Percentiles rank a stretch among this genome's conserved stretches.
Conservation (phyloP, 2,329 filamentous ascomycete genomes). For the Tetracladium maxilliforme region DNA sequence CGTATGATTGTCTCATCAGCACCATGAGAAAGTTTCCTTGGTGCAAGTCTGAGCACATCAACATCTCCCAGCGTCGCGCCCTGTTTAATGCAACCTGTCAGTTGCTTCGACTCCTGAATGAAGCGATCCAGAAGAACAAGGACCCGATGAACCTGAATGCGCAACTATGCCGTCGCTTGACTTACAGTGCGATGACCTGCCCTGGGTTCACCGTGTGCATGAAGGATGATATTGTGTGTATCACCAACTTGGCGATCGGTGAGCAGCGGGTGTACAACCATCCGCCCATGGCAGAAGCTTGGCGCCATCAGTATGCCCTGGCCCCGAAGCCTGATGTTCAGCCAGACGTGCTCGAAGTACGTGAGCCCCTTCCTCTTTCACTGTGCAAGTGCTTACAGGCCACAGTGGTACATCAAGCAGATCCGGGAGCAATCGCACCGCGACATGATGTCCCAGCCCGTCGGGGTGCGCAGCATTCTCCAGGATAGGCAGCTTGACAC, state of each 20-base stretch:
- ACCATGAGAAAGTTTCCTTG: slow-evolving; percentile 43
- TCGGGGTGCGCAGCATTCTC: too few species aligned
- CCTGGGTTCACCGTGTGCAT: slow-evolving; percentile 44
- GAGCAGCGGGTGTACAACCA: slow-evolving; percentile 29
- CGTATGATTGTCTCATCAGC: slow-evolving; percentile 51
- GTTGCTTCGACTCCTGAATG: slow-evolving; percentile 29
- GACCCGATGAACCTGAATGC: slow-evolving; percentile 30
- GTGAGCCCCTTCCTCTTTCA: too few species aligned
- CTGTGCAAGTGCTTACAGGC: too few species aligned
- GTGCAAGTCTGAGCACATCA: slow-evolving; percentile 40
- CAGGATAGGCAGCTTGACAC: too few species aligned
- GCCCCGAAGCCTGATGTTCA: slow-evolving; percentile 30
- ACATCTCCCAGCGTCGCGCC: slow-evolving; percentile 36
- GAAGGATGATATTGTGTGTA: slow-evolving; percentile 40
- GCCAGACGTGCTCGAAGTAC: slow-evolving; percentile 39
- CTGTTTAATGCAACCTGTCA: slow-evolving; percentile 34
- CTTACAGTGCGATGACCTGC: slow-evolving; percentile 36
- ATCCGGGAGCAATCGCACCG: too few species aligned
- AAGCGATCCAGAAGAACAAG: slow-evolving; percentile 21
- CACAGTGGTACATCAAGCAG: slow-evolving; percentile 42
- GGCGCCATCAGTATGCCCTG: slow-evolving; percentile 37
- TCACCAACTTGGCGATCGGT: slow-evolving; percentile 19
- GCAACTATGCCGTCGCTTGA: slow-evolving; percentile 37
- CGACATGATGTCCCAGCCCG: too few species aligned
- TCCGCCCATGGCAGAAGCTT: slow-evolving; percentile 30